Evolutionary conservation across 108 stramenopile genomes (phyloP).

Genomic region (Skeletonema menzelii): DNA sequence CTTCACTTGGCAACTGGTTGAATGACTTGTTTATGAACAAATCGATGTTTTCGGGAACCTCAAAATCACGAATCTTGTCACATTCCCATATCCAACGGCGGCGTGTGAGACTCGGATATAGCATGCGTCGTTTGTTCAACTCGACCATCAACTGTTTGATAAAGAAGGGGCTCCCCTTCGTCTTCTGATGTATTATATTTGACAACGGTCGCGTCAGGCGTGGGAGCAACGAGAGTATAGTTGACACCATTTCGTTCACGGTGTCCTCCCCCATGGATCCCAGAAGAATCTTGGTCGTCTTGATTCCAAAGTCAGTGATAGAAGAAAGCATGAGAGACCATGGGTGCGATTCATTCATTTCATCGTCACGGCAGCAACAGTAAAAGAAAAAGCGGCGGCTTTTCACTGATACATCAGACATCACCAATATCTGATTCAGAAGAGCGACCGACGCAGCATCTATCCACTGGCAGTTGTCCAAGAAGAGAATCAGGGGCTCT

Average conservation of each 20-base stretch:
- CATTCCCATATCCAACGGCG: conserved; percentile 36
- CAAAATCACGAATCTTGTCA: conserved; percentile 11
- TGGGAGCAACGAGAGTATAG: conserved; percentile 17
- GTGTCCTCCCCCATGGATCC: conserved; percentile 3
- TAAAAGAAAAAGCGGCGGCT: conserved; percentile 3
- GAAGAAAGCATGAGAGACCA: conserved; percentile 2
- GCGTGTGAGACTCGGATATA: not conserved
- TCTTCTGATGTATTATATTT: conserved; percentile 15
- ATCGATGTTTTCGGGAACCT: conserved; percentile 21
- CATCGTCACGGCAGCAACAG: conserved; percentile 17
- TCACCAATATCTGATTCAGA: conserved; percentile 7
- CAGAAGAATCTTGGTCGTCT: conserved; percentile 4
- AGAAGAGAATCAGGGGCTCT: conserved; percentile 1
- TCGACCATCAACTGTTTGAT: conserved; percentile 10
- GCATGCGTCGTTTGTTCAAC: conserved; percentile 5
- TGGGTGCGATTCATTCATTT: conserved; percentile 14
- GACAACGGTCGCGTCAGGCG: conserved; percentile 17
- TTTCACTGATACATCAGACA: not conserved
- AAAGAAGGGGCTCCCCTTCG: conserved; percentile 30
- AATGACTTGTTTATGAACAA: conserved; percentile 9
- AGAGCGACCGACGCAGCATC: conserved; percentile 15
- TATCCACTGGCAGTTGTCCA: conserved; percentile 39
- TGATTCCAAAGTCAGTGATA: conserved; percentile 3
- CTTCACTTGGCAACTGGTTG: not conserved
- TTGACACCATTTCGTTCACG: conserved; percentile 16